Evolutionary conservation across 352 stramenopile species (phyloP), one percentile per base, ranked within the genome.

Genomic region (Thraustochytrium sp.): DNA sequence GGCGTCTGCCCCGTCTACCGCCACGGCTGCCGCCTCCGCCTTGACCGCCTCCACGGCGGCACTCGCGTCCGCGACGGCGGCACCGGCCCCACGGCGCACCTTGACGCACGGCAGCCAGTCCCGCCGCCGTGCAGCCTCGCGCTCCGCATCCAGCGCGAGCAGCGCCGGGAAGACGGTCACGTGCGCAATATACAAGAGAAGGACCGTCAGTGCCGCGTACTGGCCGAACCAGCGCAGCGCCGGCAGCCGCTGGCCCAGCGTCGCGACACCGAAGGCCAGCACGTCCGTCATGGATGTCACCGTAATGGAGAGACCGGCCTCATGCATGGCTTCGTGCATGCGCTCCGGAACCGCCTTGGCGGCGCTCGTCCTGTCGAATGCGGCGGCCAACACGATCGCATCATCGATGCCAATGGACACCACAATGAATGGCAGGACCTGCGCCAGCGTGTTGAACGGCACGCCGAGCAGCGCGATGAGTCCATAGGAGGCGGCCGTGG

Each of bases 401-500:
- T 87, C 76, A 42, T 87, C 85, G 13, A 87, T 55, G 0, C 85
- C 85, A 34, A 87, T 85, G 29, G 68, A 83, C 5, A 87, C 55
- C 9, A 87, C 76, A n/a, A 87, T 84, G 54, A 87, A 87, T 11
- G 85, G 85, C 2, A 87, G 78, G 37, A 87, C 72, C 65, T 84
- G 76, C 34, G 53, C 23, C 26, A 87, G 84, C 44, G 76, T 73
- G 16, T 77, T 86, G 84, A 87, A 87, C 23, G 84, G 82, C 65
- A 87, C 75, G 40, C 83, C 85, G 48, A 78, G 16, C 5, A 1
- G 18, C 26, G 56, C 61, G 21, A 4, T 5, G 23, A 82, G 18
- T 2, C 76, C 76, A 26, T 84, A 84, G 23, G 62, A 62, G 26
- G 62, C 76, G 16, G 2, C 76, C 26, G 11, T 40, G 65, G 2